Base-by-base conservation (phyloP, 2,329 filamentous ascomycete species). In the Exophiala sp. region DNA sequence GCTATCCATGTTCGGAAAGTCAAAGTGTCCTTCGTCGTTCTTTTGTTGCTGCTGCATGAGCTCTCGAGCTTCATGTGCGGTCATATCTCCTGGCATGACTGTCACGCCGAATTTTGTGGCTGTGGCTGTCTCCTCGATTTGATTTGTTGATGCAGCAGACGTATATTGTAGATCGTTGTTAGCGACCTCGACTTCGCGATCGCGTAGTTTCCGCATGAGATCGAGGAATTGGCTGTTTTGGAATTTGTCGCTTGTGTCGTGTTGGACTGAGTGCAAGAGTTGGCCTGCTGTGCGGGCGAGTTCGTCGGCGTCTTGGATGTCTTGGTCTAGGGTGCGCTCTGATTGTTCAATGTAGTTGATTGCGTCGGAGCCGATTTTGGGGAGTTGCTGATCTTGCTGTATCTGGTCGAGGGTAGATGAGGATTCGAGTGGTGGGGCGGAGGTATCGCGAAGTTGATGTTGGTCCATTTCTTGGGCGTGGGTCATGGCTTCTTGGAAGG, bases 141-240 rank as follows among this genome's bases (percentile, higher is more conserved):
- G 24, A 29, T 29, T 29, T 5, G 24, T 29, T 3, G 24, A 29
- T 29, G 24, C 4, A 24, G 48, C 55, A 20, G 59, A 54, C 38
- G 50, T 56, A 57, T 81, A 78, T 42, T 87, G 82, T 64, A 88
- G 76, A 63, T 83, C 81, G 66, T 89, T 85, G 38, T 85, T 87
- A 60, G 88, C 79, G 35, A 94, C 83, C 45, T 80, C 80, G 11
- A 91, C 83, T 71, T 94, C 85, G 51, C 80, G 77, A 65, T 89
- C 84, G 47, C 86, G 80, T 50, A 94, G 81, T 55, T 82, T 80
- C 24, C 87, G 82, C 89, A 95, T 94, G 42, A 95, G 74, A 3
- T 80, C 77, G 1, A 92, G 72, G 65, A 95, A 95, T 54, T 82
- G 82, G 61, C 88, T 91, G 65, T 91, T 83, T 63, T 84, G 82